Evolutionary conservation across 257 asterid species (phyloP).

Genomic region (Ilex asprella): DNA sequence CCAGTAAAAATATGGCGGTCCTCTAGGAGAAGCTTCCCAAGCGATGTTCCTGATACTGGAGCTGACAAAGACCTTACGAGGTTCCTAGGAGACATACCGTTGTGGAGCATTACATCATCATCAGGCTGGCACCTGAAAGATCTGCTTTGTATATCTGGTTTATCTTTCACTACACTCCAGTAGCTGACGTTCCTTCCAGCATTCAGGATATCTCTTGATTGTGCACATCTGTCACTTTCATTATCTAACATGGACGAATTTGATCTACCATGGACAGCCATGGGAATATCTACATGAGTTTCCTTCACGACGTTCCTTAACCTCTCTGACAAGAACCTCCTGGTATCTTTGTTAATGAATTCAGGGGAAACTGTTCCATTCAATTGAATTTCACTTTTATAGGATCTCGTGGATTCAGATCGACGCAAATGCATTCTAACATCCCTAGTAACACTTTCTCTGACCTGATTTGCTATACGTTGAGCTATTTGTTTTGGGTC

Average conservation of each 20-base stretch:
- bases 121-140: conserved; percentile 56
- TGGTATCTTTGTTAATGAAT: conserved; percentile 56
- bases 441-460: conserved; percentile 69
- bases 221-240: conserved; percentile 27
- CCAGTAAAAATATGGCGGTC: conserved; percentile 73
- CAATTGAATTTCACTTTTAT: conserved; percentile 55
- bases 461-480: conserved; percentile 64
- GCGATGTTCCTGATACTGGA: conserved; percentile 77
- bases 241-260: conserved; percentile 29
- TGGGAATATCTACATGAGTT: conserved; percentile 33
- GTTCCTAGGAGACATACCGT: conserved; percentile 60
- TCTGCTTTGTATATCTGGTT: conserved; percentile 40
- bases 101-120: conserved; percentile 33
- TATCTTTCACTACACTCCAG: conserved; percentile 26
- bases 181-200: conserved; percentile 23
- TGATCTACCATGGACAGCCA: conserved; percentile 37
- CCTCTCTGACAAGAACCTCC: conserved; percentile 73
- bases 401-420: conserved; percentile 82
- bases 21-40: conserved; percentile 88
- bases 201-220: conserved; percentile 25
- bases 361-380: conserved; percentile 58
- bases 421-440: conserved; percentile 54
- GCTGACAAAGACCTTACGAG: conserved; percentile 88
- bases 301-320: conserved; percentile 68
- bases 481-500: conserved; percentile 76